These are phyloP conservation scores for Phytophthora pini DNA, from an alignment of 352 stramenopile species.

Conservation along the genomic window DNA sequence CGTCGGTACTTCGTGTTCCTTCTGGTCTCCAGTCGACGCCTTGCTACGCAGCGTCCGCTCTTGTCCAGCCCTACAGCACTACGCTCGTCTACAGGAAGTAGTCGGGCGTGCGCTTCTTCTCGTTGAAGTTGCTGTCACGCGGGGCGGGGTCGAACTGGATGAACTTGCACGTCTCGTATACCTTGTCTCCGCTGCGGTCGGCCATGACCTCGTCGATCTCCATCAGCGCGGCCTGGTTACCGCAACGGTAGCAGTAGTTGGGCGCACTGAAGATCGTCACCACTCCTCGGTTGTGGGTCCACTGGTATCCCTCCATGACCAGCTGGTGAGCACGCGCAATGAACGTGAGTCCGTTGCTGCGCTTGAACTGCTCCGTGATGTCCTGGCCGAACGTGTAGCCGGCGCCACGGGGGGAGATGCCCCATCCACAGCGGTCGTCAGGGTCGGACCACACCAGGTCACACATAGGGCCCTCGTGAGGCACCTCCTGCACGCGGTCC, in stretches of 20 bases:
- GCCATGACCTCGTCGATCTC: conserved; percentile 94
- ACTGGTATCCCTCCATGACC: conserved; percentile 95
- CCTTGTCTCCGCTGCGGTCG: conserved; percentile 88
- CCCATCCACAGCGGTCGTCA: conserved; percentile 88
- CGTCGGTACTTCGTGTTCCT: conserved; percentile 14
- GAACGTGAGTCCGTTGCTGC: conserved; percentile 89
- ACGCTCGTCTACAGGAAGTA: conserved; percentile 87
- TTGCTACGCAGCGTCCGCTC: conserved; percentile 9
- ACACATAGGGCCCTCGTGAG: conserved; percentile 89
- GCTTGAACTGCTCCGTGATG: conserved; percentile 92
- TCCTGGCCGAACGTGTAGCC: conserved; percentile 91
- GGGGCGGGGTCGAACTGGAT: conserved; percentile 93
- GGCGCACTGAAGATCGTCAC: conserved; percentile 94
- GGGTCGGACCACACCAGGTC: conserved; percentile 91
- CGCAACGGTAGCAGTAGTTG: conserved; percentile 96
- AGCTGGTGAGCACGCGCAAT: conserved; percentile 90
- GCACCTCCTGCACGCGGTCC: conserved; percentile 88
- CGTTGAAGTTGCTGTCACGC: conserved; percentile 92
- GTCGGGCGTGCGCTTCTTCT: conserved; percentile 92
- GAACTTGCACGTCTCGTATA: conserved; percentile 93
- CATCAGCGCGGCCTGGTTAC: conserved; percentile 96
- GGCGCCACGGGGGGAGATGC: conserved; percentile 85
- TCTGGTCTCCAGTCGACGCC: conserved; percentile 5
- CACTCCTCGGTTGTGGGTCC: conserved; percentile 92
- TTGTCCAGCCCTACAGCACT: conserved; percentile 6